Base-by-base conservation (phyloP, 2,329 filamentous ascomycete species). In the Pestalotiopsis sp. region DNA sequence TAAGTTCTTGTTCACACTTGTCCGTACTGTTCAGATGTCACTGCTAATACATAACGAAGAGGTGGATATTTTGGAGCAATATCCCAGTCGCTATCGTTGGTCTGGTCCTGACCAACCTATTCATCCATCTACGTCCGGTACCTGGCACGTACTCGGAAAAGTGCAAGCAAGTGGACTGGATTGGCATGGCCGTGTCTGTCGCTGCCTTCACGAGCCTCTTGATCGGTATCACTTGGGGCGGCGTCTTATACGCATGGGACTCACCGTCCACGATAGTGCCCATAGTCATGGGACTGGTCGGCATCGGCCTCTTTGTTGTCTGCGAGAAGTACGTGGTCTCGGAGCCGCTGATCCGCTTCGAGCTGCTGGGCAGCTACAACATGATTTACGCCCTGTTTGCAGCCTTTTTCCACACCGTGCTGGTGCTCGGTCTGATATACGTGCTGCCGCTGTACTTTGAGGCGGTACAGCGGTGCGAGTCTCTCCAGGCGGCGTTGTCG, bases 391-490 rank as follows among this genome's bases (percentile, higher is more conserved):
- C 61, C 39, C 63, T 65, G 3, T 35, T 65, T 1, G 22, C 48
- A 5, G 63, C 63, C 22, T 65, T 56, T 22, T 65, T 65, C 22
- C 48, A 55, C 26, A 65, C 20, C 48, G 30, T 65, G 10, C 40
- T 65, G 24, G 40, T 30, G 5, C 30, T 65, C 5, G 40, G 63
- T 26, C 22, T 65, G 3, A 57, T 65, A 10, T 65, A 65, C 63
- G 24, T 65, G 20, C 63, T 65, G 48, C 63, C 63, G 40, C 22
- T 65, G 17, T 65, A 65, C 20, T 65, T 65, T 22, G 40, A 65
- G 40, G 63, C 44, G 11, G 63, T 65, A 6, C 20, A 38, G 22
- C 30, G 48, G 7, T 17, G 55, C 3, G 17, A 30, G n/a, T 40
- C 63, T 2, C 48, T 65, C 1, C 20, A 30, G 24, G 40, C 63